phyloP scores from a whole-genome alignment of 129 eudicot species.

The Arctium minus region DNA sequence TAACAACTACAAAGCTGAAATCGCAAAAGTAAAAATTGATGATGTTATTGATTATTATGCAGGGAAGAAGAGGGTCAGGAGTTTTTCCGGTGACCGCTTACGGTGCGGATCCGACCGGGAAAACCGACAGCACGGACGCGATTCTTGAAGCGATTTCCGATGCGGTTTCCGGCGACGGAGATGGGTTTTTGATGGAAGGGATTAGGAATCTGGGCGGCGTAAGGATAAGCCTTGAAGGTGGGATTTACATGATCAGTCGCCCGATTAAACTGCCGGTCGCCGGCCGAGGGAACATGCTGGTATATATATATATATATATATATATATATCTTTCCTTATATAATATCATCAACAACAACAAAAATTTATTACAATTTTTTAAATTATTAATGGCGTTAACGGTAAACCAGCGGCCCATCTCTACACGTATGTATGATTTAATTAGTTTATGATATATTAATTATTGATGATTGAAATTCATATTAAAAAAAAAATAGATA shows the following conservation, averaged over 20 bases:
- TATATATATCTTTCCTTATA: background rate
- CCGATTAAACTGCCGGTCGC: constrained; percentile 58
- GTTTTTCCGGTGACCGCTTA: constrained; percentile 59
- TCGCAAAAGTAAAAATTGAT: background rate
- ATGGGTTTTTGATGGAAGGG: constrained; percentile 52
- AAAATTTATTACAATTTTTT: no score
- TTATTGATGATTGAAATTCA: no score
- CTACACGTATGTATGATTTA: background rate
- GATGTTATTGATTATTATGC: background rate
- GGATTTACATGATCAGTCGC: constrained; percentile 64
- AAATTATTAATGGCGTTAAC: background rate
- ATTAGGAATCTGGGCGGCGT: constrained; percentile 80
- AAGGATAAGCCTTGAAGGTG: constrained; percentile 62
- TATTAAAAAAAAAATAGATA: no score
- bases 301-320: background rate
- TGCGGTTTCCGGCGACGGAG: constrained; percentile 40
- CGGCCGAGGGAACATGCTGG: constrained; percentile 65
- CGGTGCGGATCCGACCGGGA: constrained; percentile 90
- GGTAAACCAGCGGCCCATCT: background rate
- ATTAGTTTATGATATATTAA: no score
- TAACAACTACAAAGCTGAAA: no score
- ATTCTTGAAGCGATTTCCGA: constrained; percentile 55
- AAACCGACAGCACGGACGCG: constrained; percentile 72
- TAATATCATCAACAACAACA: background rate
- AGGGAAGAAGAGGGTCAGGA: constrained; percentile 35